Evolutionary conservation across 306 rosid species (phyloP).

Genomic region (Rosa rugosa): DNA sequence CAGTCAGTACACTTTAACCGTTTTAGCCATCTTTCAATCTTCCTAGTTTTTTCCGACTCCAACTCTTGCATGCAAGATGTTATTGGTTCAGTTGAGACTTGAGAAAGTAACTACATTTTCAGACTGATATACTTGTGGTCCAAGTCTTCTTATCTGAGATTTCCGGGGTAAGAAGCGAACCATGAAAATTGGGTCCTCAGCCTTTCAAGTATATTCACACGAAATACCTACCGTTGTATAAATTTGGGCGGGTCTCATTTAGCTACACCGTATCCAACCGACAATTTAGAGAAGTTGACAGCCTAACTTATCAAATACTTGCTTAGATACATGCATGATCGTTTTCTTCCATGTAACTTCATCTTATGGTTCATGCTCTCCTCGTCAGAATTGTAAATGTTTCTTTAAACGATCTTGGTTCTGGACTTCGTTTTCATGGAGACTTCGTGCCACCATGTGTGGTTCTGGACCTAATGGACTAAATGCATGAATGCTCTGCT

Average conservation of each 20-base stretch:
- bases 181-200: background rate
- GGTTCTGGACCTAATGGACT: background rate
- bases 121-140: background rate
- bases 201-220: background rate
- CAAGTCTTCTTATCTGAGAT: background rate
- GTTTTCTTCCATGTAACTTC: background rate
- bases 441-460: slow-evolving; percentile 7
- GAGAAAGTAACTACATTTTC: background rate
- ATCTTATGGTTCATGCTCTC: slow-evolving; percentile 18
- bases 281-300: background rate
- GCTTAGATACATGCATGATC: background rate
- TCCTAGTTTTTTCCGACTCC: background rate
- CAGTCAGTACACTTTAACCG: background rate
- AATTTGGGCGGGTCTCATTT: too few species aligned
- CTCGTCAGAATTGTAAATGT: slow-evolving; percentile 7
- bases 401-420: background rate
- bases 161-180: background rate
- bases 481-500: background rate
- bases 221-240: too few species aligned
- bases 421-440: background rate
- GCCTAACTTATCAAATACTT: background rate
- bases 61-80: background rate
- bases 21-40: background rate
- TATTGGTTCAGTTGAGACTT: background rate
- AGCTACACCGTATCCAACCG: background rate